Percentiles rank a stretch among this genome's conserved stretches.
Conservation (phyloP, 2,329 filamentous ascomycete genomes). For the Nemania sp. region DNA sequence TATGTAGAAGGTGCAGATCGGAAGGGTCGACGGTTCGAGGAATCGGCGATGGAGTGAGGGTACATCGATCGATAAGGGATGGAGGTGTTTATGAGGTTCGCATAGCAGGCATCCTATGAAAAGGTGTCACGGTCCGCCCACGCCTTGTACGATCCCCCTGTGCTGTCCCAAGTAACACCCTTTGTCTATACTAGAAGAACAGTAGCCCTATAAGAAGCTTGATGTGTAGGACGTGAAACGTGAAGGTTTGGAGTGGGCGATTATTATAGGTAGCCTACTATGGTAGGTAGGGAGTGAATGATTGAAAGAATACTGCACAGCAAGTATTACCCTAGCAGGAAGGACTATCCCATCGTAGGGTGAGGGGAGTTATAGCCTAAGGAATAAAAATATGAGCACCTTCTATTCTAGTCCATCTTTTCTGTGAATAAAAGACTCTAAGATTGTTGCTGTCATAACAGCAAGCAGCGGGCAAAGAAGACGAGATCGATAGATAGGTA, state of each 20-base stretch:
- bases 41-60: not conserved
- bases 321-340: not conserved
- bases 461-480: not conserved
- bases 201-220: not conserved
- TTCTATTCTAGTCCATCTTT: not conserved
- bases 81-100: not conserved
- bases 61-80: not conserved
- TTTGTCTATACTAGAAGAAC: not conserved
- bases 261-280: not conserved
- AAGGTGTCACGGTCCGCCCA: not conserved
- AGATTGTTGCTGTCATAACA: not conserved
- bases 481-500: no score
- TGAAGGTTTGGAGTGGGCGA: not conserved
- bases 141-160: not conserved
- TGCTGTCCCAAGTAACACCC: not conserved
- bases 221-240: not conserved
- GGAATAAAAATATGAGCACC: not conserved
- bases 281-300: not conserved
- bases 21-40: not conserved
- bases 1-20: not conserved
- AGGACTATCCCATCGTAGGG: not conserved
- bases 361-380: not conserved
- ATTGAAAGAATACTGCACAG: not conserved
- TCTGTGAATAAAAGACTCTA: not conserved
- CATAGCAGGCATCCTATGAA: conserved; percentile 1